A percentile compares a stretch with the other conserved stretches of the same genome.
Evolutionary conservation across 805 yeast species (phyloP).

Genomic region (Hanseniaspora guilliermondii): DNA sequence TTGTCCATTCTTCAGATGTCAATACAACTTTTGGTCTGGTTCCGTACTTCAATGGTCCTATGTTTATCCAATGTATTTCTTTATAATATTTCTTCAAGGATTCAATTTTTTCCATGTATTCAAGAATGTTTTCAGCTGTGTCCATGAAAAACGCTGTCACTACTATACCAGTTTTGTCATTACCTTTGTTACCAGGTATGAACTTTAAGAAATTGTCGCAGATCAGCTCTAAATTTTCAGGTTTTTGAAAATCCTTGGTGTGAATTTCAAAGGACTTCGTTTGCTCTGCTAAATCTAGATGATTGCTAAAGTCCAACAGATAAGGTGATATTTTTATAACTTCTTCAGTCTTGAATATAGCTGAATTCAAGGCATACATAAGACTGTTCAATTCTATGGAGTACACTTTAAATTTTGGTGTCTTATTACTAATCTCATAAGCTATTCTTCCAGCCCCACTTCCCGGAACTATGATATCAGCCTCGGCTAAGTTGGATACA

Average conservation of each 20-base stretch:
- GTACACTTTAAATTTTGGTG: conserved; percentile 40
- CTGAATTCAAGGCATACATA: conserved; percentile 61
- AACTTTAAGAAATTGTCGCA: conserved; percentile 58
- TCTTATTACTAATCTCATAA: conserved; percentile 38
- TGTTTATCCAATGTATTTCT: conserved; percentile 69
- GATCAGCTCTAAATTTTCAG: conserved; percentile 36
- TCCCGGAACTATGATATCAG: conserved; percentile 68
- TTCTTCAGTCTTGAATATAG: conserved; percentile 31
- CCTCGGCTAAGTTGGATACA: conserved; percentile 25
- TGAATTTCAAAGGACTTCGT: conserved; percentile 31
- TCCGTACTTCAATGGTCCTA: conserved; percentile 90
- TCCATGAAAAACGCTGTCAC: conserved; percentile 73
- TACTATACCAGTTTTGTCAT: conserved; percentile 37
- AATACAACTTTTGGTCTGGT: conserved; percentile 68
- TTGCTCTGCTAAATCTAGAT: conserved; percentile 38
- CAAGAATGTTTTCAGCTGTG: conserved; percentile 78
- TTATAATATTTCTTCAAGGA: conserved; percentile 25
- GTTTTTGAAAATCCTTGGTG: conserved; percentile 26
- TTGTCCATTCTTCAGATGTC: conserved; percentile 52
- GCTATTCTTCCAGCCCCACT: conserved; percentile 76
- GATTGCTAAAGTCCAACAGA: conserved; percentile 60
- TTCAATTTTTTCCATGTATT: conserved; percentile 57
- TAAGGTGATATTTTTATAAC: conserved; percentile 34
- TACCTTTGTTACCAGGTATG: conserved; percentile 22
- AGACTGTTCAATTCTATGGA: conserved; percentile 66